Conservation (phyloP, 2,329 filamentous ascomycete species). For the Sarocladium kiliense region DNA sequence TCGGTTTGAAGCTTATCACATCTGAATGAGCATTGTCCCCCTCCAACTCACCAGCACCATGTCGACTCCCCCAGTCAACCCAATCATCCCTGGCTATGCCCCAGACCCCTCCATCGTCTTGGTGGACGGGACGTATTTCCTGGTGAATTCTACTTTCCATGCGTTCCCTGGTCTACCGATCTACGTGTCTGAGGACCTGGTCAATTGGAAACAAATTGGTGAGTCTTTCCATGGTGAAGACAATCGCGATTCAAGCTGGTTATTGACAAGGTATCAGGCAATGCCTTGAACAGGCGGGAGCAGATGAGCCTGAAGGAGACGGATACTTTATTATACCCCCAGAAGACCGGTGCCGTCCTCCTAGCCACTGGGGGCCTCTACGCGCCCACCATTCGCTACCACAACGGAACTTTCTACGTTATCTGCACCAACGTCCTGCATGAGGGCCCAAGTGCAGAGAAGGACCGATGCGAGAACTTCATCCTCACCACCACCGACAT, state of each 20-base stretch:
- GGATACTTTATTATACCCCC: conserved; percentile 9
- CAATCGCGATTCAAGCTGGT: background rate
- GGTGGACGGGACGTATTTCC: conserved; percentile 23
- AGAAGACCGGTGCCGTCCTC: conserved; percentile 2
- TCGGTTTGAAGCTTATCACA: background rate
- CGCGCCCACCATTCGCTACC: conserved; percentile 14
- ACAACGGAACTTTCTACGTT: conserved; percentile 15
- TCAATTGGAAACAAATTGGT: conserved; percentile 25
- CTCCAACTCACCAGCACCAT: background rate
- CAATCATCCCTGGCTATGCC: conserved; percentile 26
- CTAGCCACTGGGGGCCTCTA: conserved; percentile 13
- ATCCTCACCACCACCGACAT: conserved; percentile 17
- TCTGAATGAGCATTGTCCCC: background rate
- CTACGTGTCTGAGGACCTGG: conserved; percentile 27
- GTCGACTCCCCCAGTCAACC: conserved; percentile 15
- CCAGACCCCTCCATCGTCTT: conserved; percentile 25
- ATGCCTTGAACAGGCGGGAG: conserved; percentile 11
- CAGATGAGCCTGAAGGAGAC: conserved; percentile 12
- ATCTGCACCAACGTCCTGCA: conserved; percentile 15
- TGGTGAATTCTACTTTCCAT: conserved; percentile 54
- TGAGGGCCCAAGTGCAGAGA: conserved; percentile 3
- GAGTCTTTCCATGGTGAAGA: background rate
- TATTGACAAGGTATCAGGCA: conserved; percentile 7
- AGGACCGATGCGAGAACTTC: conserved; percentile 15
- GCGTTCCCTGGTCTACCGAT: conserved; percentile 49